A percentile compares a stretch with the other conserved stretches of the same genome.
Evolutionary conservation across 495 filamentous ascomycete genomes (phyloP).

Genomic region (Penicillium paradoxum): DNA sequence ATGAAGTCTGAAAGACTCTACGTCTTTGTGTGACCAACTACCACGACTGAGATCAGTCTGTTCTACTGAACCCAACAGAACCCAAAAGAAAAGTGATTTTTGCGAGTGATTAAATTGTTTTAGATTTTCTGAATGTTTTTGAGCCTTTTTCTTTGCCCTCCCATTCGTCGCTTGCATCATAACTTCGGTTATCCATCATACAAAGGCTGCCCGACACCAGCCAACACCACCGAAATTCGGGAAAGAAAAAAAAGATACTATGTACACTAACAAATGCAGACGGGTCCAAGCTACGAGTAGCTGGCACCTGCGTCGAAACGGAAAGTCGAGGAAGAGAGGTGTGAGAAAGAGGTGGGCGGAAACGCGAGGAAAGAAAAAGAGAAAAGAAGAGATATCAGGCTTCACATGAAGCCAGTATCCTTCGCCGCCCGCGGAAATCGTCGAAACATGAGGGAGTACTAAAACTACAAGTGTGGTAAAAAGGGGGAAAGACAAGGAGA

Average conservation of each 20-base stretch:
- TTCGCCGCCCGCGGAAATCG: slow-evolving; percentile 22
- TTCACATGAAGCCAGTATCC: slow-evolving; percentile 13
- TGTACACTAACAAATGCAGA: slow-evolving; percentile 42
- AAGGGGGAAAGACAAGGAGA: slow-evolving; percentile 18
- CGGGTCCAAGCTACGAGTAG: slow-evolving; percentile 18
- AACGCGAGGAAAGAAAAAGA: slow-evolving; percentile 7
- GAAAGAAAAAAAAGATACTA: slow-evolving; percentile 29
- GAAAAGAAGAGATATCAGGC: slow-evolving; percentile 15
- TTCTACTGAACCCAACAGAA: slow-evolving; percentile 3
- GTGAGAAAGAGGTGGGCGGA: slow-evolving; percentile 9
- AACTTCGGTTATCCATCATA: slow-evolving; percentile 40
- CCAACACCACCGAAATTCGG: slow-evolving; percentile 11
- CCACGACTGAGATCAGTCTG: slow-evolving; percentile 1
- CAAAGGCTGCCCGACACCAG: slow-evolving; percentile 14
- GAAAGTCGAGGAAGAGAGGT: slow-evolving; percentile 18
- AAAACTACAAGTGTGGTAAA: slow-evolving; percentile 36
- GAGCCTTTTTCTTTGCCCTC: slow-evolving; percentile 28
- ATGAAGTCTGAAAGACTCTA: slow-evolving; percentile 15
- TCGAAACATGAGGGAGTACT: slow-evolving; percentile 27
- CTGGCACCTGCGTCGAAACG: slow-evolving; percentile 22
- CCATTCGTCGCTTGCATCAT: slow-evolving; percentile 39
- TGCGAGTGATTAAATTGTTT: slow-evolving; percentile 30
- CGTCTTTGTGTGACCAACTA: neutral
- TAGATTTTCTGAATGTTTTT: slow-evolving; percentile 29
- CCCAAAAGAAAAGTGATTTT: slow-evolving; percentile 20